A percentile compares a stretch with the other conserved stretches of the same genome.
Evolutionary conservation across 345 rosid genomes (phyloP).

Genomic region (Balakata baccata): DNA sequence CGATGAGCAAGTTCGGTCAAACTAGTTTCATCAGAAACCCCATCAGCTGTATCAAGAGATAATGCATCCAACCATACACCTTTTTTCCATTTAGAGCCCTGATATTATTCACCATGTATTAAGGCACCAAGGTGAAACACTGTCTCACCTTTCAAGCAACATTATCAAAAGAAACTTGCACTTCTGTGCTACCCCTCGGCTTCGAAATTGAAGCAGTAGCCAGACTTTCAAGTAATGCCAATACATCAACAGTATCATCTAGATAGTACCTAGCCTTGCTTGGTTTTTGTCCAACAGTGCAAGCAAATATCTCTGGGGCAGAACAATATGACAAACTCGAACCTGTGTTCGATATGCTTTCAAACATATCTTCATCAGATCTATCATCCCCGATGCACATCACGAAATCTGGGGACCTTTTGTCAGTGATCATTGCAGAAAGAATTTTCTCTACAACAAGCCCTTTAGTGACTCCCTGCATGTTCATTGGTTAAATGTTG

Average conservation of each 20-base stretch:
- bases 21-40: background rate
- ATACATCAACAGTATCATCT: conserved; percentile 24
- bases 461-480: conserved; percentile 35
- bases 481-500: conserved; percentile 7
- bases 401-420: conserved; percentile 27
- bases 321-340: conserved; percentile 10
- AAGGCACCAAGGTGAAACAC: background rate
- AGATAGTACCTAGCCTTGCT: conserved; percentile 36
- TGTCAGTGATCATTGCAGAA: conserved; percentile 19
- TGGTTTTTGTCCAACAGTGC: conserved; percentile 35
- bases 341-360: conserved; percentile 17
- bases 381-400: conserved; percentile 35
- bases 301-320: conserved; percentile 27
- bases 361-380: conserved; percentile 36
- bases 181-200: background rate
- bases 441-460: conserved; percentile 25
- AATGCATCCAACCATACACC: no score
- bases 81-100: background rate
- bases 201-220: conserved; percentile 15
- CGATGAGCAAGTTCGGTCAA: background rate
- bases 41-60: background rate
- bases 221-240: conserved; percentile 25
- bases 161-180: conserved; percentile 7
- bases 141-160: background rate
- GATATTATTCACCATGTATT: background rate